A percentile compares a stretch with the other conserved stretches of the same genome.
phyloP scores from a whole-genome alignment of 2,329 filamentous ascomycete genomes.

The Zasmidium citrigriseum region DNA sequence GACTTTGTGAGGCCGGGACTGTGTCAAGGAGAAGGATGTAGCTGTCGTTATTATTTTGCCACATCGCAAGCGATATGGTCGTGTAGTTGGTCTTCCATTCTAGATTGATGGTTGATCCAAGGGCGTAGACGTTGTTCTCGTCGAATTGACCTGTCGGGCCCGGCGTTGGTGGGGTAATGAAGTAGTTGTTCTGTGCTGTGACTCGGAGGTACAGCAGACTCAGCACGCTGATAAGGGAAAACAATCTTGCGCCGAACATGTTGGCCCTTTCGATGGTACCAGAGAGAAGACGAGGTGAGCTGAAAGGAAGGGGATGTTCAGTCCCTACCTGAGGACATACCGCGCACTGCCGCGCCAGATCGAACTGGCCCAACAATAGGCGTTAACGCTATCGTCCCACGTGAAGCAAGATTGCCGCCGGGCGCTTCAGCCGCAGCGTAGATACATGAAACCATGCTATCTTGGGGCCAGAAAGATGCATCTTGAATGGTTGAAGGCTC shows the following conservation, averaged over 20 bases:
- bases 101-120: not conserved
- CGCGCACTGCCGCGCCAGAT: not conserved
- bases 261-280: not conserved
- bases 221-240: not conserved
- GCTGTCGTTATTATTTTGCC: slow-evolving; percentile 4
- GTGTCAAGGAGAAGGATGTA: not conserved
- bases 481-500: not conserved
- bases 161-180: slow-evolving; percentile 1
- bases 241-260: not conserved
- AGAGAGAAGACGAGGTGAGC: not conserved
- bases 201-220: not conserved
- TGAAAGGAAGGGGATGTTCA: not conserved
- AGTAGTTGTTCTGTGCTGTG: not conserved
- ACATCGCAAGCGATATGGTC: not conserved
- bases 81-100: slow-evolving; percentile 7
- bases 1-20: not conserved
- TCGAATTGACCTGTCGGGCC: not conserved
- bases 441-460: not conserved
- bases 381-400: not conserved
- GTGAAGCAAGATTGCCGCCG: not conserved
- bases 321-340: not conserved
- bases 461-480: not conserved
- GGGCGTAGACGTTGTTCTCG: slow-evolving; percentile 5
- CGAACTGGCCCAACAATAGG: not conserved
- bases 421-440: not conserved